Base-by-base conservation (phyloP, 2,329 filamentous ascomycete genomes). In the Hymenoscyphus linearis region DNA sequence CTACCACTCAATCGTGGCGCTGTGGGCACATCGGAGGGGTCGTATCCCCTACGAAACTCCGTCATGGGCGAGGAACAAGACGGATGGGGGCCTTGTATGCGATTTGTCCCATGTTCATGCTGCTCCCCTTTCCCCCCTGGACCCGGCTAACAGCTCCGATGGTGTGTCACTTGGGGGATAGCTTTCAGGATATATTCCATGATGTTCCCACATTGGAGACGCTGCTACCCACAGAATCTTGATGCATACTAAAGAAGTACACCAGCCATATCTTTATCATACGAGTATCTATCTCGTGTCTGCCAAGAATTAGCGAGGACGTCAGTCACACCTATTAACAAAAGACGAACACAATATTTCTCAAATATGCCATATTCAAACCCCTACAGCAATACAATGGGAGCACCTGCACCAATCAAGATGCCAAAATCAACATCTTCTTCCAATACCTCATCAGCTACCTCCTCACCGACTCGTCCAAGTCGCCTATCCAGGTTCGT, bases 401-500 rank as follows among this genome's bases (percentile, higher is more conserved):
- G n/a, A 34, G 14, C 16, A 18, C 18, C 40, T 10, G 14, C 40
- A 47, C 50, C 40, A 10, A 47, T 22, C 40, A 47, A 47, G 18
- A 47, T 47, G 40, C 22, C 40, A 9, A 47, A 4, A 13, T 47
- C 40, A 18, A 47, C 25, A 13, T 13, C 50, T 22, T 22, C n/a
- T 31, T 53, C 50, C 13, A 53, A 34, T 31, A 14, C 50, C 18
- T 53, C 50, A 31, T 53, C 50, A 7, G 10, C 50, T 34, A 7
- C 27, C 22, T 6, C 47, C 16, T 53, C 50, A 53, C 25, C 50
- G 47, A 58, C 55, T 6, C 54, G 44, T n/a, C 60, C 60, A 5
- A 58, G 53, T 7, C 61, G 63, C 18, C 18, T 52, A 14, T 65
- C 63, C 2, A 61, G 47, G 31, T 65, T 65, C 35, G 60, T 59